Evolutionary conservation across 2,329 filamentous ascomycete genomes (phyloP), one percentile per base, ranked within the genome.

Genomic region (Alternaria solani): DNA sequence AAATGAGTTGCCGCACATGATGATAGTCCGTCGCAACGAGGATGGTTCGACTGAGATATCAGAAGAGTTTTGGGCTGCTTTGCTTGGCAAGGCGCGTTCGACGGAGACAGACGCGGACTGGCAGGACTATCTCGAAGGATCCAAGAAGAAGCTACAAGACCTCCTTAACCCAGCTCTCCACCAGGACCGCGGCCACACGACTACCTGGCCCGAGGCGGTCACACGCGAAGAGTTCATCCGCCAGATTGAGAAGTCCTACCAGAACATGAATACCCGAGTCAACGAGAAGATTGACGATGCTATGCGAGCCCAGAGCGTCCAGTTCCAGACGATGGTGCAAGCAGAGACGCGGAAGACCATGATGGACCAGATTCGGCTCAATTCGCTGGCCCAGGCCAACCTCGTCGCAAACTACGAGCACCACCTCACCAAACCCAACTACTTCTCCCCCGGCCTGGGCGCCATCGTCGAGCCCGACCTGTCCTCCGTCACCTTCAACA

Each of bases 371-470:
- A 66, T 75, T 34, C 73, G 69, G 12, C 62, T 77, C 9, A 64
- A 75, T 23, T 71, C 70, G 51, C 72, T 73, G 53, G 78, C 67
- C n/a, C 61, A 72, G 36, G 69, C 69, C 57, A 76, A 73, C 54
- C 63, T 78, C 6, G 55, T 75, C 42, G 67, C 70, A 36, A 78
- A 76, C 55, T 68, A 70, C 39, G 71, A 78, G 41, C 57, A 75
- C 30, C 66, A 70, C 12, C 63, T 81, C 18, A 70, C 71, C 42
- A 72, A 76, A 43, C 81, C 93, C 78, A 97, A 97, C 80, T 93
- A 89, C 79, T 90, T 97, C 68, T 85, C 86, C 3, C 71, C 79
- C 1, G 87, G 87, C 5, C 80, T 88, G 18, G 92, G 92, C 5
- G 91, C 92, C 1, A 69, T 83, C 2, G 80, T 95, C 63, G 86